Conservation (phyloP, 2,329 filamentous ascomycete genomes). For the Epichloe sylvatica region DNA sequence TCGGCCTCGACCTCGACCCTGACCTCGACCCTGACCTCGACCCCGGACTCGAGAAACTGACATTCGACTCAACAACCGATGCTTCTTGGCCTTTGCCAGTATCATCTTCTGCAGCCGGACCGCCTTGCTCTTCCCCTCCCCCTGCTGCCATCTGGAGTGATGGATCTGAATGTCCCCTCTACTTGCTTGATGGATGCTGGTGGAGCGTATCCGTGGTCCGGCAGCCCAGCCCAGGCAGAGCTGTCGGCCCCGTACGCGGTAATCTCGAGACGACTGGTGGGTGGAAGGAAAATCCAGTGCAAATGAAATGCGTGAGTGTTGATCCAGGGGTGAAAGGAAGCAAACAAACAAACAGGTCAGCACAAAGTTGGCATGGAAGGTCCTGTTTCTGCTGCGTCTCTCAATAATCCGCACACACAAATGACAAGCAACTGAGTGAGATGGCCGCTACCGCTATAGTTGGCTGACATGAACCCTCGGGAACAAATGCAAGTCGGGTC, state of each 20-base stretch:
- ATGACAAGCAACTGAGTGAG: not conserved
- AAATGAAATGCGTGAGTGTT: not conserved
- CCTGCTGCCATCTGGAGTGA: conserved; percentile 1
- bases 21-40: not conserved
- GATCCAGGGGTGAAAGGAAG: too few relatives aligned
- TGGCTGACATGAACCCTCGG: not conserved
- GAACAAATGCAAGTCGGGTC: not conserved
- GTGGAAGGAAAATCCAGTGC: not conserved
- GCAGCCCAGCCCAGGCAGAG: not conserved
- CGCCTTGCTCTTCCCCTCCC: not conserved
- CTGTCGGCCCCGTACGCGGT: too few relatives aligned
- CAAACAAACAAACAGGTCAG: too few relatives aligned
- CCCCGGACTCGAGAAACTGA: not conserved
- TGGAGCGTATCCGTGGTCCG: not conserved
- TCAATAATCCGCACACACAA: not conserved
- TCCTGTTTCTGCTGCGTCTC: too few relatives aligned
- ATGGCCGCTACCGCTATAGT: not conserved
- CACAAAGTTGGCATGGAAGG: too few relatives aligned
- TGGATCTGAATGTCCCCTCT: not conserved
- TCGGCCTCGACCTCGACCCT: not conserved
- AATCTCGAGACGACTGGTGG: too few relatives aligned
- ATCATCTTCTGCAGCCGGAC: not conserved
- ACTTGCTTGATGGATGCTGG: not conserved
- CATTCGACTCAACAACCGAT: not conserved
- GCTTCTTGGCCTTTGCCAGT: not conserved